A percentile compares a stretch with the other conserved stretches of the same genome.
phyloP scores from a whole-genome alignment of 352 stramenopile genomes.

The Phytophthora litchii region DNA sequence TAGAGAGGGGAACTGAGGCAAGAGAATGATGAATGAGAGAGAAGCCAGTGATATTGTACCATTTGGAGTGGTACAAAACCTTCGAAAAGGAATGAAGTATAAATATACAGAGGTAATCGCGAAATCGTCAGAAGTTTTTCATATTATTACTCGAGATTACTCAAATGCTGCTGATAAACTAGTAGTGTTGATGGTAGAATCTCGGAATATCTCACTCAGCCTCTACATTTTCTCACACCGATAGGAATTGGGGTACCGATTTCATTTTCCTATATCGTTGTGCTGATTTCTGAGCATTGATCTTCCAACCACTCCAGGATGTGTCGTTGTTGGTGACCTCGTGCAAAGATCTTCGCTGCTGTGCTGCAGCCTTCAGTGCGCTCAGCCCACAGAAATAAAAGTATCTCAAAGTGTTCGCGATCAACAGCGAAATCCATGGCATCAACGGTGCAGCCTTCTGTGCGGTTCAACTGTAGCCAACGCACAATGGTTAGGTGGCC shows the following conservation, averaged over 20 bases:
- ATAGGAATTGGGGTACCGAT: no score
- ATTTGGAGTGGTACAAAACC: background rate
- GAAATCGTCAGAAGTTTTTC: no score
- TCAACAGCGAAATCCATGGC: constrained; percentile 10
- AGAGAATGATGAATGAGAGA: constrained; percentile 12
- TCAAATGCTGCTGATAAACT: no score
- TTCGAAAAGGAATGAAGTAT: constrained; percentile 3
- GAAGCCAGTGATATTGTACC: constrained; percentile 1
- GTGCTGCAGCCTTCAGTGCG: background rate
- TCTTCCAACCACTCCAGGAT: constrained; percentile 15
- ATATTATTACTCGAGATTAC: no score
- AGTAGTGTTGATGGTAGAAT: no score
- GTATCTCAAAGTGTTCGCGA: constrained; percentile 10
- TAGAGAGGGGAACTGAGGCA: constrained; percentile 9
- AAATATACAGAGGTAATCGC: no score
- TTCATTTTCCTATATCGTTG: no score
- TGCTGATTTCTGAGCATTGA: constrained; percentile 4
- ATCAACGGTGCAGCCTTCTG: constrained; percentile 6
- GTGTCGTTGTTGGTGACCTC: background rate
- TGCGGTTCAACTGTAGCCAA: constrained; percentile 5
- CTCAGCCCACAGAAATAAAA: constrained; percentile 9
- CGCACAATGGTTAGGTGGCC: constrained; percentile 3
- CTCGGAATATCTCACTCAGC: no score
- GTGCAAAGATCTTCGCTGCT: constrained; percentile 1
- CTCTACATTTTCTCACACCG: no score